phyloP scores from a whole-genome alignment of 306 rosid species.

The Delonix regia region DNA sequence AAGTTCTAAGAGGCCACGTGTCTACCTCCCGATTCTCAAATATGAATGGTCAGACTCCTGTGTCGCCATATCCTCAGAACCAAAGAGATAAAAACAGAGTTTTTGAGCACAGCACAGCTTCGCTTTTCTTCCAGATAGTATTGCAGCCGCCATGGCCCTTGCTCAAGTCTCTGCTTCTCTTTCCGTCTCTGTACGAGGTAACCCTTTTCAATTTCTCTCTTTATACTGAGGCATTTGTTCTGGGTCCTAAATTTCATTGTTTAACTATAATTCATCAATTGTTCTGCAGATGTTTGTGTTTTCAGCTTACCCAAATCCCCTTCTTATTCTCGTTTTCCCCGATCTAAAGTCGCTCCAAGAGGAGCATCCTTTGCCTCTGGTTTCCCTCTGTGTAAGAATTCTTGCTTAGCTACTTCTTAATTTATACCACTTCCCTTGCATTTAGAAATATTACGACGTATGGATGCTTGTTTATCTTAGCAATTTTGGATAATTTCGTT shows the following conservation, averaged over 20 bases:
- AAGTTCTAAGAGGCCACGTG: constrained; percentile 25
- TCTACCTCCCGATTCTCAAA: constrained; percentile 13
- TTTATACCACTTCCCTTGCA: background rate
- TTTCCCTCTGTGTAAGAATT: constrained; percentile 64
- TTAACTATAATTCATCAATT: constrained; percentile 11
- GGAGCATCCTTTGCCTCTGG: constrained; percentile 66
- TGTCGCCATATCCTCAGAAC: background rate
- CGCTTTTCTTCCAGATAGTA: background rate
- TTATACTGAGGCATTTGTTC: background rate
- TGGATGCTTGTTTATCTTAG: background rate
- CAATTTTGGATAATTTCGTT: background rate
- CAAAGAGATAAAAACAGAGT: constrained; percentile 31
- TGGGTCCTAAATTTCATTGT: background rate
- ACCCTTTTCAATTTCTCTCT: constrained; percentile 26
- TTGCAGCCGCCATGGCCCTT: constrained; percentile 48
- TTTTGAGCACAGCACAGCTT: constrained; percentile 16
- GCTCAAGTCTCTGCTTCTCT: constrained; percentile 69
- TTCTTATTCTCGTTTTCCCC: constrained; percentile 46
- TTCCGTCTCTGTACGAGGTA: constrained; percentile 56
- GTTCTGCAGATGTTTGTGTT: constrained; percentile 55
- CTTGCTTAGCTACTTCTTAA: background rate
- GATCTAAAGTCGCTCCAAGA: constrained; percentile 29
- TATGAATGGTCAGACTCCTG: constrained; percentile 17
- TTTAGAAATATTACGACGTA: background rate
- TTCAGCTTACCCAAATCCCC: constrained; percentile 45